These are phyloP conservation scores for Trichoderma sp. DNA, from an alignment of 2,329 filamentous ascomycete genomes.

Conservation along the genomic window DNA sequence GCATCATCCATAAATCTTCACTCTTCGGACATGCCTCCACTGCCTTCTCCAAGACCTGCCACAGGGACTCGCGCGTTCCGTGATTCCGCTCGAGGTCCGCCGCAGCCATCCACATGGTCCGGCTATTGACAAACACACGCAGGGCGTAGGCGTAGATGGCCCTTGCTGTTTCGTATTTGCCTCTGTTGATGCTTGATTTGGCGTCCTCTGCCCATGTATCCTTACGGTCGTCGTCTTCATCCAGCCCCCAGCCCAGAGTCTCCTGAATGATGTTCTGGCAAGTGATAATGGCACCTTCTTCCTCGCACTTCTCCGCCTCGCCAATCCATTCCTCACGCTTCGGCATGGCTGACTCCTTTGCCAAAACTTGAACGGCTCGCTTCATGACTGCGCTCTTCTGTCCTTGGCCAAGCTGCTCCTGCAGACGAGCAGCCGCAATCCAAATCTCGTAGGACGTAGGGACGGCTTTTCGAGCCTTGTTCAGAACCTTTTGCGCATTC, in stretches of 20 bases:
- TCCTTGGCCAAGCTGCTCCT: constrained; percentile 80
- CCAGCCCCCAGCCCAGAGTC: constrained; percentile 87
- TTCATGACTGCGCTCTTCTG: constrained; percentile 90
- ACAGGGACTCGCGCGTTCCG: constrained; percentile 77
- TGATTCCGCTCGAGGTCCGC: constrained; percentile 90
- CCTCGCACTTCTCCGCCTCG: constrained; percentile 92
- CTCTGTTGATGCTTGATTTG: constrained; percentile 73
- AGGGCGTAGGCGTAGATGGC: constrained; percentile 92
- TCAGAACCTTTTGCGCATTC: constrained; percentile 91
- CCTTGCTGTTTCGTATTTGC: constrained; percentile 83
- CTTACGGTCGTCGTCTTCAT: constrained; percentile 94
- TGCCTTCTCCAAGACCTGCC: constrained; percentile 84
- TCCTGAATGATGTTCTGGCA: constrained; percentile 88
- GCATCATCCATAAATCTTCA: constrained; percentile 92
- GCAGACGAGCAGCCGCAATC: constrained; percentile 88
- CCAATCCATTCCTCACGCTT: constrained; percentile 96
- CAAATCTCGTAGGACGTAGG: constrained; percentile 94
- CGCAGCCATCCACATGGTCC: constrained; percentile 84
- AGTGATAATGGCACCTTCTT: constrained; percentile 82
- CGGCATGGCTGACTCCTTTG: constrained; percentile 90
- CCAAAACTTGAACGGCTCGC: constrained; percentile 82
- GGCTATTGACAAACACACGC: constrained; percentile 84
- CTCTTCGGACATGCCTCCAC: constrained; percentile 90
- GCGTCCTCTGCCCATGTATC: constrained; percentile 96
- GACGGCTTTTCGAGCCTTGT: constrained; percentile 89